These are phyloP conservation scores for Seiridium unicorne DNA, from an alignment of 2,329 filamentous ascomycete species.

Conservation along the genomic window DNA sequence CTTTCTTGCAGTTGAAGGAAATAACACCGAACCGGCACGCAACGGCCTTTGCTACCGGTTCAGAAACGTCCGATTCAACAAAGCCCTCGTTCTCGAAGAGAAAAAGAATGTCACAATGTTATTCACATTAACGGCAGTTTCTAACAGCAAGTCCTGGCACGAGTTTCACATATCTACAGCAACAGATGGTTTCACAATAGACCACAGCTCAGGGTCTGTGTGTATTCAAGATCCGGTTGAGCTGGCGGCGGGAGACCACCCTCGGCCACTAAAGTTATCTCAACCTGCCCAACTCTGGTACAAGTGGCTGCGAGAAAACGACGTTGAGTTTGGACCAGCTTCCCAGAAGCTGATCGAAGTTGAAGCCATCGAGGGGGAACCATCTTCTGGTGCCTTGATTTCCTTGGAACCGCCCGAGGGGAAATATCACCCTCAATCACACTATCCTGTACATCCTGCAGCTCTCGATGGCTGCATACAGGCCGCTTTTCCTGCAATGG, in stretches of 20 bases:
- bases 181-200: not conserved
- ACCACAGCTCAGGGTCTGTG: slow-evolving; percentile 20
- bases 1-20: not conserved
- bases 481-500: slow-evolving; percentile 8
- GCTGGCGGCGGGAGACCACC: not conserved
- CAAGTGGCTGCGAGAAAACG: slow-evolving; percentile 23
- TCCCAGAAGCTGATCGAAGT: slow-evolving; percentile 17
- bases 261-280: not conserved
- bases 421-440: slow-evolving; percentile 15
- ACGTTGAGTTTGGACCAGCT: slow-evolving; percentile 22
- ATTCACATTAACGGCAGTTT: slow-evolving; percentile 6
- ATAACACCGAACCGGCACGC: not conserved
- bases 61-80: slow-evolving; percentile 16
- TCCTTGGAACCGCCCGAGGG: slow-evolving; percentile 15
- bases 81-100: slow-evolving; percentile 21
- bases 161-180: slow-evolving; percentile 19
- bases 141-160: slow-evolving; percentile 17
- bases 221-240: slow-evolving; percentile 15
- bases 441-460: slow-evolving; percentile 21
- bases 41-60: slow-evolving; percentile 16
- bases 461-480: slow-evolving; percentile 22
- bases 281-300: slow-evolving; percentile 21
- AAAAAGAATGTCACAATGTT: slow-evolving; percentile 4
- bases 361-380: slow-evolving; percentile 15
- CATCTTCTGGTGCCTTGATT: slow-evolving; percentile 9